Evolutionary conservation across 495 filamentous ascomycete genomes (phyloP).

Genomic region (Talaromyces nanjingensis): DNA sequence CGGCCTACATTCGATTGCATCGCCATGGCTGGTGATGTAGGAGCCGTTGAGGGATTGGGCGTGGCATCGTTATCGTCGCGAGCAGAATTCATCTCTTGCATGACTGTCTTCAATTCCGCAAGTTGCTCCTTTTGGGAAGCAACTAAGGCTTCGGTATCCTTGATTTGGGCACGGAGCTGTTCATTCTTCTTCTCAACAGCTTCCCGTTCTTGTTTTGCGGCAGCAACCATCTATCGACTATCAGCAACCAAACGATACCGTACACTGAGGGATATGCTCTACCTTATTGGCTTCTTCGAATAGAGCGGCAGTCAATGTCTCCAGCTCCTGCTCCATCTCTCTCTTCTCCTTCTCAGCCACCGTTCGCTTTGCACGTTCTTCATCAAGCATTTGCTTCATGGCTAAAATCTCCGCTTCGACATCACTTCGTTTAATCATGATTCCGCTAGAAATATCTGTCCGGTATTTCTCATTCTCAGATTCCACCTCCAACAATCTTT

Average conservation of each 20-base stretch:
- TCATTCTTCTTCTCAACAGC: constrained; percentile 69
- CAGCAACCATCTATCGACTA: constrained; percentile 72
- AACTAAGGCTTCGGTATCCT: constrained; percentile 79
- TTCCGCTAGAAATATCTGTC: constrained; percentile 61
- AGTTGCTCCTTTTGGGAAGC: constrained; percentile 90
- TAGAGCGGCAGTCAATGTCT: constrained; percentile 78
- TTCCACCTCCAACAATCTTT: constrained; percentile 63
- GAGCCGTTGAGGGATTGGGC: constrained; percentile 53
- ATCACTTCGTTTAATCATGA: constrained; percentile 62
- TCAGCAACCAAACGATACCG: background rate
- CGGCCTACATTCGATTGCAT: constrained; percentile 25
- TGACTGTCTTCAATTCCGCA: constrained; percentile 78
- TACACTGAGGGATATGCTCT: constrained; percentile 5
- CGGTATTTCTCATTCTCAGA: constrained; percentile 59
- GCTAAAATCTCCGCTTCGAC: constrained; percentile 64
- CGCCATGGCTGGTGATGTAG: constrained; percentile 54
- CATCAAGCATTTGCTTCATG: constrained; percentile 57
- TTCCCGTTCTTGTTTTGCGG: constrained; percentile 65
- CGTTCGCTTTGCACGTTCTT: constrained; percentile 53
- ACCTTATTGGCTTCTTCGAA: constrained; percentile 94
- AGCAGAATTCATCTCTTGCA: constrained; percentile 78
- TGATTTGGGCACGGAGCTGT: constrained; percentile 68
- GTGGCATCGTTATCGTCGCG: constrained; percentile 59
- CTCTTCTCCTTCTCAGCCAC: constrained; percentile 65
- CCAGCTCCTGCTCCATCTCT: constrained; percentile 73